Evolutionary conservation across 352 stramenopile species (phyloP).

Genomic region (Phytophthora brassicae): DNA sequence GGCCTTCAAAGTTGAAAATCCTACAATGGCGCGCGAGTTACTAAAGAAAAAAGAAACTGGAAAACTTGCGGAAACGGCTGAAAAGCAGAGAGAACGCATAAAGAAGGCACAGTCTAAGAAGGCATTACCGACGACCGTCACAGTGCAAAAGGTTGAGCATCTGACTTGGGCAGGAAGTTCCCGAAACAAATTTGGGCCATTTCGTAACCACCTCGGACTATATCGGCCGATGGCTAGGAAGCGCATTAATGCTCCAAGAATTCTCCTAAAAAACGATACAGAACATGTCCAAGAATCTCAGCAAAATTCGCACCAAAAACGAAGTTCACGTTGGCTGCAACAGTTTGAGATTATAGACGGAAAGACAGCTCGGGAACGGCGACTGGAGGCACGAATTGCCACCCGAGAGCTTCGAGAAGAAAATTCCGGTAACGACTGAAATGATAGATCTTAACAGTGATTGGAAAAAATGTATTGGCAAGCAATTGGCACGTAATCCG

Average conservation of each 20-base stretch:
- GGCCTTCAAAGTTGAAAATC: constrained; percentile 23
- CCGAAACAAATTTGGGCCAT: neutral
- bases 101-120: neutral
- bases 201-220: neutral
- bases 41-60: constrained; percentile 10
- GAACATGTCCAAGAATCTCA: neutral
- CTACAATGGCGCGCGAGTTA: constrained; percentile 3
- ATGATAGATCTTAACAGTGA: neutral
- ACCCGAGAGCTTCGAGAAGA: constrained; percentile 1
- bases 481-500: no score
- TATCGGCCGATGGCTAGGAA: constrained; percentile 4
- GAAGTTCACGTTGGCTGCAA: constrained; percentile 5
- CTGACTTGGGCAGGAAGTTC: neutral
- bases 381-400: constrained; percentile 10
- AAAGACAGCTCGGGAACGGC: constrained; percentile 17
- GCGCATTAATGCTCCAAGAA: neutral
- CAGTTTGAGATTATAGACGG: constrained; percentile 27
- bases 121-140: neutral
- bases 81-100: constrained; percentile 3
- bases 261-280: neutral
- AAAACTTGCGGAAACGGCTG: neutral
- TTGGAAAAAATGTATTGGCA: no score
- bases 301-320: neutral
- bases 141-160: neutral
- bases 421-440: neutral